These are phyloP conservation scores for Ogataea minuta DNA, from an alignment of 805 yeast species.

Conservation along the genomic window DNA sequence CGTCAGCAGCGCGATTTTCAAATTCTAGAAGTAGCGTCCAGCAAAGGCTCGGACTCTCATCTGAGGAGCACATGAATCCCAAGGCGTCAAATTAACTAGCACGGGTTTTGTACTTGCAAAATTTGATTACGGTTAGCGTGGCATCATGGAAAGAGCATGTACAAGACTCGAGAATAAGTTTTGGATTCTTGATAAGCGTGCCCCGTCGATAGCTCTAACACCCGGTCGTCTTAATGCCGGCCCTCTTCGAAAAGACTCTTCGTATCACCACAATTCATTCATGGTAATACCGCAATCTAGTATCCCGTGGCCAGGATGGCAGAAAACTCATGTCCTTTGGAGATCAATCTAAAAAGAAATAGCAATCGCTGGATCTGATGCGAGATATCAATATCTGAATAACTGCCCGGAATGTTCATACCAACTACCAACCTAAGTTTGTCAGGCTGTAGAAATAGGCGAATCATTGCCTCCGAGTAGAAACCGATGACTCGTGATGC, in stretches of 20 bases:
- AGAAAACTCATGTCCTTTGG: constrained; percentile 41
- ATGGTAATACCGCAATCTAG: constrained; percentile 43
- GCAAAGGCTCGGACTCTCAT: constrained; percentile 19
- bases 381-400: constrained; percentile 35
- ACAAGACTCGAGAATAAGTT: constrained; percentile 20
- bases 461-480: constrained; percentile 52
- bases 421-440: constrained; percentile 54
- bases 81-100: constrained; percentile 18
- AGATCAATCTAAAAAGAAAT: constrained; percentile 48
- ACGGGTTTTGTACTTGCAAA: constrained; percentile 17
- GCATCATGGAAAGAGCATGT: constrained; percentile 29
- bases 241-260: constrained; percentile 6
- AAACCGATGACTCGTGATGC: constrained; percentile 45
- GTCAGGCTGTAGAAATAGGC: constrained; percentile 55
- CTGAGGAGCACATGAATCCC: constrained; percentile 26
- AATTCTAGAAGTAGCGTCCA: constrained; percentile 17
- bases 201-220: constrained; percentile 25
- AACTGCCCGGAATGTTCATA: constrained; percentile 48
- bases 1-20: constrained; percentile 23
- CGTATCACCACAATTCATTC: constrained; percentile 27
- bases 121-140: constrained; percentile 21
- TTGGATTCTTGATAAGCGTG: constrained; percentile 25
- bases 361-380: constrained; percentile 41
- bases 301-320: constrained; percentile 40
- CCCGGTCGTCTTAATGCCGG: constrained; percentile 19